Evolutionary conservation across 352 stramenopile species (phyloP).

Genomic region (Thraustochytrium striatum): DNA sequence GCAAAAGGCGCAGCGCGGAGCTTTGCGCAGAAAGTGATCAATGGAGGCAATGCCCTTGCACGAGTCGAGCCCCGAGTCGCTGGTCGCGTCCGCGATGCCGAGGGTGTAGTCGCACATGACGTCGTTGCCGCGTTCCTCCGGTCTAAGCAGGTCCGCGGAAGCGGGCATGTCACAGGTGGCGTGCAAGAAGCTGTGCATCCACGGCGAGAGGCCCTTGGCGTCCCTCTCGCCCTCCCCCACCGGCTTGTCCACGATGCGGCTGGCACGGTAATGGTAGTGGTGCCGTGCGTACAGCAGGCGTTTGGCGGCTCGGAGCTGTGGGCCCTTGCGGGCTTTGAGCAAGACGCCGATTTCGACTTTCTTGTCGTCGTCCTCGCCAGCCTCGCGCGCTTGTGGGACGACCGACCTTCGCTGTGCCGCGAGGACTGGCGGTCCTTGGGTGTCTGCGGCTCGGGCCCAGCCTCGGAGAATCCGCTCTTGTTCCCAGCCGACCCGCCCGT

Average conservation of each 20-base stretch:
- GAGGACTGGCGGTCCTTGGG: too few species aligned
- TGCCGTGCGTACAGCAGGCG: slow-evolving; percentile 16
- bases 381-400: too few species aligned
- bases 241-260: too few species aligned
- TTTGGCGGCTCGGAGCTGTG: not conserved
- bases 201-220: not conserved
- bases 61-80: slow-evolving; percentile 1
- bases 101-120: slow-evolving; percentile 31
- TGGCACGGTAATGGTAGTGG: slow-evolving; percentile 33
- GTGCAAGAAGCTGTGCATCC: slow-evolving; percentile 42
- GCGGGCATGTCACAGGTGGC: not conserved
- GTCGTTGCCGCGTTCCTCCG: not conserved
- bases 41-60: not conserved
- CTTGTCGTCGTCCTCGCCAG: not conserved
- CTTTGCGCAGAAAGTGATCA: not conserved
- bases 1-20: slow-evolving; percentile 37
- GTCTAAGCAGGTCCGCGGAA: not conserved
- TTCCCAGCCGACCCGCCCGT: too few species aligned
- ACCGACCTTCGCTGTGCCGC: too few species aligned
- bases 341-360: slow-evolving; percentile 19
- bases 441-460: too few species aligned
- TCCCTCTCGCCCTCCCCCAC: not conserved
- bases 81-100: slow-evolving; percentile 25
- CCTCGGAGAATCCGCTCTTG: too few species aligned
- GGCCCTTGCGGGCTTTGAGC: not conserved